Conservation (phyloP, 106 monocot species). For the Acanthochlamys bracteata region DNA sequence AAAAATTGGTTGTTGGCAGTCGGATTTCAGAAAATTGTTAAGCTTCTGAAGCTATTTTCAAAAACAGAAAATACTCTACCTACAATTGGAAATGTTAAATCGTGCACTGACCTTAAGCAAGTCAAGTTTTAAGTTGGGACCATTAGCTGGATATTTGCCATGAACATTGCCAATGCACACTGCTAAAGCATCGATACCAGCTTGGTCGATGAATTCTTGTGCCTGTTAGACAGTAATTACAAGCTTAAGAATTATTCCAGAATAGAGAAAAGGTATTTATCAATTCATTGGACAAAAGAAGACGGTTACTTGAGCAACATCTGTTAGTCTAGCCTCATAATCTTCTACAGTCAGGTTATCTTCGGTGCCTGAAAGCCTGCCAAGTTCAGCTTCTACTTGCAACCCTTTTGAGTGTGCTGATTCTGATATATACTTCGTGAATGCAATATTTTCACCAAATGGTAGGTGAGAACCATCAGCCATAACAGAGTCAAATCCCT, state of each 20-base stretch:
- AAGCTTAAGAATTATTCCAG: no score
- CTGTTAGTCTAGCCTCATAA: conserved; percentile 86
- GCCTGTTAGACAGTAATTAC: conserved; percentile 37
- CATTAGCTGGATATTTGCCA: conserved; percentile 77
- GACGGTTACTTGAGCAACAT: conserved; percentile 53
- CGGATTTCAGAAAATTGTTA: no score
- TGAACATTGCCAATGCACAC: conserved; percentile 98
- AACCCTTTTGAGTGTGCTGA: conserved; percentile 60
- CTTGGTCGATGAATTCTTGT: conserved; percentile 72
- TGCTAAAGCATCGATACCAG: conserved; percentile 80
- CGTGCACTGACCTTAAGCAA: conserved; percentile 65
- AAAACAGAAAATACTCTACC: no score
- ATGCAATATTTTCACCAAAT: conserved; percentile 57
- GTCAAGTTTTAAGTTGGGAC: conserved; percentile 79
- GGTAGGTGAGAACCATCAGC: conserved; percentile 88
- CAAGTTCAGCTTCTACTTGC: conserved; percentile 91
- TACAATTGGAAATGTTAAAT: no score
- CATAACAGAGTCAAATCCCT: conserved; percentile 98
- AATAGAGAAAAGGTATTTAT: neutral
- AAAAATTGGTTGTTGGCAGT: no score
- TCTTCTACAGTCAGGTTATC: conserved; percentile 87
- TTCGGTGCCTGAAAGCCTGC: conserved; percentile 89
- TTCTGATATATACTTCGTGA: conserved; percentile 54
- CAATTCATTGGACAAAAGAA: neutral
- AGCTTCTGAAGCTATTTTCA: no score